These are phyloP conservation scores for Clathrus columnatus DNA, from an alignment of 768 basidiomycete species.

Conservation along the genomic window DNA sequence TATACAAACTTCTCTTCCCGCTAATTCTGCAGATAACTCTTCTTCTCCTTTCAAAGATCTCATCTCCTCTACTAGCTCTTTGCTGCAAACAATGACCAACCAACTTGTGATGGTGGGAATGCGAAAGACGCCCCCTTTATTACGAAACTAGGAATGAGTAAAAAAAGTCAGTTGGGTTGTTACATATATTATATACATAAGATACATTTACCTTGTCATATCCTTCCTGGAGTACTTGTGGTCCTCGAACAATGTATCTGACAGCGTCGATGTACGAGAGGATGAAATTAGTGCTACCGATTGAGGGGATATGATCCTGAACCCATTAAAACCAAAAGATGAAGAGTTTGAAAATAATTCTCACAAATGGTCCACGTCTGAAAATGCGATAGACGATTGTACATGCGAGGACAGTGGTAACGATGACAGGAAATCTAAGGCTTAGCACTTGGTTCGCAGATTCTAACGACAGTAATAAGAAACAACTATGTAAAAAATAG, in stretches of 20 bases:
- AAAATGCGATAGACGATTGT: too few species aligned
- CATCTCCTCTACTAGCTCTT: constrained; percentile 4
- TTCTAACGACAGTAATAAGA: too few species aligned
- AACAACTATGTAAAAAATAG: too few species aligned
- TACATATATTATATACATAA: background rate
- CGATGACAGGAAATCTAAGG: too few species aligned
- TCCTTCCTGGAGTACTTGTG: constrained; percentile 23
- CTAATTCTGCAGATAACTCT: constrained; percentile 7
- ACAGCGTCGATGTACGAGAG: constrained; percentile 14
- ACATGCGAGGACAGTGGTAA: too few species aligned
- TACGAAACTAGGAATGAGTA: constrained; percentile 15
- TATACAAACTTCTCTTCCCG: background rate
- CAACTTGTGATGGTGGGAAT: background rate
- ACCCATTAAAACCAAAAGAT: too few species aligned
- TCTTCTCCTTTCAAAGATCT: constrained; percentile 4
- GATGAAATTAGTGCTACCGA: background rate
- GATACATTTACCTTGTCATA: constrained; percentile 21
- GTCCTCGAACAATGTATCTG: constrained; percentile 13
- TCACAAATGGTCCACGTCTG: too few species aligned
- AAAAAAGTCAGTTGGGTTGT: background rate
- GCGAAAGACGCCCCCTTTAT: constrained; percentile 12
- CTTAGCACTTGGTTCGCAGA: too few species aligned
- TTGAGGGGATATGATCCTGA: constrained; percentile 1
- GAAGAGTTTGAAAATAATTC: too few species aligned
- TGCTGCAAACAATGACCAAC: background rate